A percentile compares a stretch with the other conserved stretches of the same genome.
These are phyloP conservation scores for Plectosphaerella sp. DNA, from an alignment of 2,329 filamentous ascomycete genomes.

Conservation along the genomic window DNA sequence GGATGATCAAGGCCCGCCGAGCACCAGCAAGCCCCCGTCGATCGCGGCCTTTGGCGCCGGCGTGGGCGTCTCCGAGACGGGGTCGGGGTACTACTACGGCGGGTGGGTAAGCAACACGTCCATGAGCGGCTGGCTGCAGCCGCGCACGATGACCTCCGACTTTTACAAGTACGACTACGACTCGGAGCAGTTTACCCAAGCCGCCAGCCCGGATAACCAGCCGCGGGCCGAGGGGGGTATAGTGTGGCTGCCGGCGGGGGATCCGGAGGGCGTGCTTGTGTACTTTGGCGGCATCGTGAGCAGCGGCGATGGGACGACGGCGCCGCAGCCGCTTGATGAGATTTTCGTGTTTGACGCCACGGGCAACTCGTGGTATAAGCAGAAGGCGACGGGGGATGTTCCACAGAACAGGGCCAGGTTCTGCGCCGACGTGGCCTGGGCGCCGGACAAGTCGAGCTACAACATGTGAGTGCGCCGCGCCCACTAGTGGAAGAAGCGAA, in stretches of 20 bases:
- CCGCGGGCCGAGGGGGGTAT: neutral
- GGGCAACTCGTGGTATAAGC: neutral
- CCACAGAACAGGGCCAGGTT: neutral
- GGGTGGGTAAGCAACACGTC: neutral
- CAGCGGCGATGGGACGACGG: neutral
- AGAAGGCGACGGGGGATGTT: neutral
- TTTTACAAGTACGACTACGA: neutral
- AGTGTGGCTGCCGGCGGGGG: neutral
- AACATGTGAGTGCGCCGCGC: neutral
- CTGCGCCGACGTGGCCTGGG: neutral
- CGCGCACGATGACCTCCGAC: neutral
- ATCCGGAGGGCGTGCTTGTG: neutral
- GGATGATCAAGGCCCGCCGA: neutral
- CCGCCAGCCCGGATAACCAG: neutral
- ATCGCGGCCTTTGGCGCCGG: neutral
- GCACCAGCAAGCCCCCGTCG: neutral
- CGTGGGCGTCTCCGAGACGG: neutral
- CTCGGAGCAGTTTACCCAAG: neutral
- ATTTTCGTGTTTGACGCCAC: neutral
- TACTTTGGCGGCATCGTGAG: neutral
- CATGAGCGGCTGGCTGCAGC: neutral
- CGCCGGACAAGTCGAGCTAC: neutral
- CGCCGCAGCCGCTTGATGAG: neutral
- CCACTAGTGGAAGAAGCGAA: neutral
- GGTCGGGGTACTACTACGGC: neutral